Percentiles rank a stretch among this genome's conserved stretches.
Evolutionary conservation across 2,329 filamentous ascomycete genomes (phyloP).

Genomic region (Aschersonia sp.): DNA sequence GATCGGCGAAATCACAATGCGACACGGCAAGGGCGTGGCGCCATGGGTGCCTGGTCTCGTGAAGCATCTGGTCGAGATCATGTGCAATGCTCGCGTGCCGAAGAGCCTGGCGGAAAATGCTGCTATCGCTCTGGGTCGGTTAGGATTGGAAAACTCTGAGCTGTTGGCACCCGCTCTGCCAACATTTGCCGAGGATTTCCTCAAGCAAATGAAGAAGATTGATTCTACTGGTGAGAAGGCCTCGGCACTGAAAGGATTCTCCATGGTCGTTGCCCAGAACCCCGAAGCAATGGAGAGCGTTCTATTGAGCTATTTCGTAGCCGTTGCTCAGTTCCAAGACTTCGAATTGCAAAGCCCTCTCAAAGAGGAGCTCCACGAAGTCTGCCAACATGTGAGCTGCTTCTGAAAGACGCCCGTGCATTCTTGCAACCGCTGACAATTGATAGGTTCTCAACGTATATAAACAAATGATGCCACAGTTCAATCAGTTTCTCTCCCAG

Average conservation of each 20-base stretch:
- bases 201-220: constrained; percentile 69
- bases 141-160: constrained; percentile 67
- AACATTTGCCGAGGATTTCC: constrained; percentile 69
- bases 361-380: constrained; percentile 51
- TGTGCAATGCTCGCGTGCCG: constrained; percentile 73
- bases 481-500: constrained; percentile 37
- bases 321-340: constrained; percentile 67
- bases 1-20: constrained; percentile 78
- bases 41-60: constrained; percentile 68
- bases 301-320: constrained; percentile 65
- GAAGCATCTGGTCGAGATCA: constrained; percentile 63
- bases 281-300: constrained; percentile 84
- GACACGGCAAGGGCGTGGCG: constrained; percentile 58
- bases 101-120: constrained; percentile 85
- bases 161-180: constrained; percentile 65
- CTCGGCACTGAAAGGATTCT: constrained; percentile 84
- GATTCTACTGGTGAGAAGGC: constrained; percentile 88
- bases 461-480: constrained; percentile 44
- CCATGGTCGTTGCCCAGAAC: constrained; percentile 69
- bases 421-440: neutral
- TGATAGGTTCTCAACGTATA: constrained; percentile 37
- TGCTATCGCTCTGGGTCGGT: constrained; percentile 76
- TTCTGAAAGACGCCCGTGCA: too few relatives aligned
- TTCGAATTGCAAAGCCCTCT: constrained; percentile 44
- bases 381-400: constrained; percentile 59